phyloP scores from a whole-genome alignment of 805 yeast genomes.

The Candida suzukii region DNA sequence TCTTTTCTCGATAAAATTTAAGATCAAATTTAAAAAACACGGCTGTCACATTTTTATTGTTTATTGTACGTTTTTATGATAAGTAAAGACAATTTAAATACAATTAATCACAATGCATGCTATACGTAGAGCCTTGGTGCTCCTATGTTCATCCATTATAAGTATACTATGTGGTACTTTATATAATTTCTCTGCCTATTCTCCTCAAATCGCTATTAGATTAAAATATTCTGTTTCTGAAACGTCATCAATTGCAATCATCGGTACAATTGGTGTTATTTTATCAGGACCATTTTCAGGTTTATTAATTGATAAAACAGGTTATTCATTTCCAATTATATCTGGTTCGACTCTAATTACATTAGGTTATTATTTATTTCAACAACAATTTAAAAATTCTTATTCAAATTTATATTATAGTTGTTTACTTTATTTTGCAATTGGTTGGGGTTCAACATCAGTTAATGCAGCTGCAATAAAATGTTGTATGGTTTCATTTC shows the following conservation, averaged over 20 bases:
- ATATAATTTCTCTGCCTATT: conserved; percentile 68
- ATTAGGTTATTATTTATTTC: conserved; percentile 50
- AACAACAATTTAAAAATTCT: conserved; percentile 38
- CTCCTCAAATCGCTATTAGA: conserved; percentile 64
- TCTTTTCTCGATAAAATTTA: too few species aligned
- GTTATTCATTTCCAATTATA: conserved; percentile 47
- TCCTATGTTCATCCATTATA: conserved; percentile 14
- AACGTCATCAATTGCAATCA: conserved; percentile 56
- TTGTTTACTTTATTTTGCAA: conserved; percentile 39
- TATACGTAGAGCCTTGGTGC: conserved; percentile 9
- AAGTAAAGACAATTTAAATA: too few species aligned
- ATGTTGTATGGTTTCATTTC: conserved; percentile 66
- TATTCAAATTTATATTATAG: conserved; percentile 34
- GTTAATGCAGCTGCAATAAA: conserved; percentile 60
- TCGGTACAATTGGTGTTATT: conserved; percentile 62
- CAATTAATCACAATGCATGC: neutral
- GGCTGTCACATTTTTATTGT: too few species aligned
- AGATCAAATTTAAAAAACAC: too few species aligned
- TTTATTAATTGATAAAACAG: conserved; percentile 50
- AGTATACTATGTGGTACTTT: conserved; percentile 60
- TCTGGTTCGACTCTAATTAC: conserved; percentile 44
- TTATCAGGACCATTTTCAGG: conserved; percentile 66
- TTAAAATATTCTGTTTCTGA: conserved; percentile 55
- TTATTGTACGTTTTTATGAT: too few species aligned
- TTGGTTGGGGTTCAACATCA: conserved; percentile 68